Evolutionary conservation across 2,329 filamentous ascomycete genomes (phyloP).

Genomic region (Emydomyces testavorans): DNA sequence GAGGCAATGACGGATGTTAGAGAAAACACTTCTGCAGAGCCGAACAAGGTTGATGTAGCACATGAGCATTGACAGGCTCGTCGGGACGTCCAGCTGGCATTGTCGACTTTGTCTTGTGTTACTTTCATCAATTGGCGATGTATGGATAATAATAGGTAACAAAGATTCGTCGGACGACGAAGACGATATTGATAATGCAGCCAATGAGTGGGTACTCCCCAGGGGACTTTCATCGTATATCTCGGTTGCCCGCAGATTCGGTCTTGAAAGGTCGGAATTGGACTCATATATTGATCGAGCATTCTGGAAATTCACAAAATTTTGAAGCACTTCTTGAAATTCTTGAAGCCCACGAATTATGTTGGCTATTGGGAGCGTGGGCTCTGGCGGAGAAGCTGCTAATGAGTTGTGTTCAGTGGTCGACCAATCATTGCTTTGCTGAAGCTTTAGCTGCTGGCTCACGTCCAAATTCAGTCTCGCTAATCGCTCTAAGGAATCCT

Average conservation of each 20-base stretch:
- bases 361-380: slow-evolving; percentile 2
- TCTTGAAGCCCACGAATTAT: slow-evolving; percentile 7
- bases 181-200: background rate
- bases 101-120: background rate
- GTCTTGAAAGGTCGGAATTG: background rate
- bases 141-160: background rate
- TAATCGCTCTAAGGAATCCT: slow-evolving; percentile 2
- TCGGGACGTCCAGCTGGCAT: background rate
- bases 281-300: slow-evolving; percentile 1
- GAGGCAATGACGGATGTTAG: slow-evolving; percentile 1
- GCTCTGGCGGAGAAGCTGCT: background rate
- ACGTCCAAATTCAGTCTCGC: slow-evolving; percentile 4
- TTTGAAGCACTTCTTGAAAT: slow-evolving; percentile 9
- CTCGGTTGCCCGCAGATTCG: slow-evolving; percentile 2
- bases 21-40: slow-evolving; percentile 5
- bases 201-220: slow-evolving; percentile 4
- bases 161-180: slow-evolving; percentile 6
- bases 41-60: slow-evolving; percentile 8
- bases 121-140: background rate
- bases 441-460: background rate
- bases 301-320: slow-evolving; percentile 5
- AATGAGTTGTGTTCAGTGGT: background rate
- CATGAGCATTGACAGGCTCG: slow-evolving; percentile 1
- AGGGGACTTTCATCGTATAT: background rate
- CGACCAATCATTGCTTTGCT: background rate